Conservation (phyloP, 371 early-diverging fungal genomes). For the Ordospora pajunii region DNA sequence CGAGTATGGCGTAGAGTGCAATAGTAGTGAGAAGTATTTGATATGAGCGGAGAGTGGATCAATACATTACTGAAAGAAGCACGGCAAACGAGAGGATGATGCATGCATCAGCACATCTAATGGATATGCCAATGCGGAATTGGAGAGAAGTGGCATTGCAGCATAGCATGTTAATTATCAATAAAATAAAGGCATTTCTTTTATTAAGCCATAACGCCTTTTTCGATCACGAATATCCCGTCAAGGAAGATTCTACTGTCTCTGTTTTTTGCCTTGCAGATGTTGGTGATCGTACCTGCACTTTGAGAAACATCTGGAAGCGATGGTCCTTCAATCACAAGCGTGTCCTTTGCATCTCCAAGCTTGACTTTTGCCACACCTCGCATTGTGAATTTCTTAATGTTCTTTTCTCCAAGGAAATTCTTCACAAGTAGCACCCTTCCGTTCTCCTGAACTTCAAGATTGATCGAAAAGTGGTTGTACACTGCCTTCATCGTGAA, state of each 20-base stretch:
- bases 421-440: constrained; percentile 79
- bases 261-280: constrained; percentile 74
- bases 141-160: constrained; percentile 41
- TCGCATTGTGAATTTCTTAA: constrained; percentile 74
- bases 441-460: constrained; percentile 72
- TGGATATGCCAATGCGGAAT: too few species aligned
- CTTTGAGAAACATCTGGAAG: constrained; percentile 92
- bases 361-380: constrained; percentile 77
- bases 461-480: constrained; percentile 99
- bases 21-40: too few species aligned
- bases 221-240: constrained; percentile 65
- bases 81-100: too few species aligned
- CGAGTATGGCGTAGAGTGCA: constrained; percentile 62
- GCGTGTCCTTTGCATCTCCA: constrained; percentile 82
- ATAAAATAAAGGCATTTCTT: constrained; percentile 10
- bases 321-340: constrained; percentile 84
- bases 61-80: too few species aligned
- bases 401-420: constrained; percentile 93
- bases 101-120: too few species aligned
- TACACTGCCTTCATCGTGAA: constrained; percentile 98
- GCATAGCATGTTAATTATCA: too few species aligned
- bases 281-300: constrained; percentile 75
- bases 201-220: constrained; percentile 47
- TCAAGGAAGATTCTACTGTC: constrained; percentile 99
- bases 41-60: too few species aligned